These are phyloP conservation scores for Tulasnella sp. DNA, from an alignment of 768 basidiomycete genomes.

Conservation along the genomic window DNA sequence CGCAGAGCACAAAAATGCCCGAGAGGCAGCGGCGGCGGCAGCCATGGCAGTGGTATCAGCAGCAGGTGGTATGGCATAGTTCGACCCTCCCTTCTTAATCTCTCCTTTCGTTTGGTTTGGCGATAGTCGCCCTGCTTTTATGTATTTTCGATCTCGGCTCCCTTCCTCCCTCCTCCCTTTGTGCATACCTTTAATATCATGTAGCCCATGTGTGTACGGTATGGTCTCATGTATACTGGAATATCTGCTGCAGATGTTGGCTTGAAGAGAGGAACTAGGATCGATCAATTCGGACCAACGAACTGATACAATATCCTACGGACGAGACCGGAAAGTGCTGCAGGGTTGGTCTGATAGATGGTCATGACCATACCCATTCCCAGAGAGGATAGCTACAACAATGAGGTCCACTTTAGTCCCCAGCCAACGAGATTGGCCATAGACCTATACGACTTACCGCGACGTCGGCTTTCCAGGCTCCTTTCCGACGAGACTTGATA, in stretches of 20 bases:
- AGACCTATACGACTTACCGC: constrained; percentile 29
- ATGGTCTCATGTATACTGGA: not conserved
- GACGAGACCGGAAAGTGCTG: constrained; percentile 73
- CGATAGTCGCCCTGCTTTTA: not conserved
- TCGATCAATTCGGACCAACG: constrained; percentile 62
- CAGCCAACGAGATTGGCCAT: constrained; percentile 10
- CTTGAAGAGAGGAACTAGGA: not conserved
- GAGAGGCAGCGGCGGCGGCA: not conserved
- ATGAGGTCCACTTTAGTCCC: not conserved
- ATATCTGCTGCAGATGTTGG: not conserved
- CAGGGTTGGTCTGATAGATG: constrained; percentile 27
- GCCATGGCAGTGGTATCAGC: not conserved
- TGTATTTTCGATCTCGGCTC: not conserved
- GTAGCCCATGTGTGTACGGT: not conserved
- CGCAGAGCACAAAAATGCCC: constrained; percentile 26
- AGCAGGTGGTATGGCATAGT: not conserved
- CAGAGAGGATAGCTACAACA: constrained; percentile 43
- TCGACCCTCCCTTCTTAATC: not conserved
- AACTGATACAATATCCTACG: constrained; percentile 78
- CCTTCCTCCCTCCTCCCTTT: not conserved
- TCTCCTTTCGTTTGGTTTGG: not conserved
- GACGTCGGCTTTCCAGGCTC: constrained; percentile 10
- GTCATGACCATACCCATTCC: constrained; percentile 91
- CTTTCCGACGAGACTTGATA: constrained; percentile 24
- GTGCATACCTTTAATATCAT: not conserved